A percentile compares a stretch with the other conserved stretches of the same genome.
Evolutionary conservation across 2,329 filamentous ascomycete species (phyloP).

Genomic region (Dactylellina leptospora): DNA sequence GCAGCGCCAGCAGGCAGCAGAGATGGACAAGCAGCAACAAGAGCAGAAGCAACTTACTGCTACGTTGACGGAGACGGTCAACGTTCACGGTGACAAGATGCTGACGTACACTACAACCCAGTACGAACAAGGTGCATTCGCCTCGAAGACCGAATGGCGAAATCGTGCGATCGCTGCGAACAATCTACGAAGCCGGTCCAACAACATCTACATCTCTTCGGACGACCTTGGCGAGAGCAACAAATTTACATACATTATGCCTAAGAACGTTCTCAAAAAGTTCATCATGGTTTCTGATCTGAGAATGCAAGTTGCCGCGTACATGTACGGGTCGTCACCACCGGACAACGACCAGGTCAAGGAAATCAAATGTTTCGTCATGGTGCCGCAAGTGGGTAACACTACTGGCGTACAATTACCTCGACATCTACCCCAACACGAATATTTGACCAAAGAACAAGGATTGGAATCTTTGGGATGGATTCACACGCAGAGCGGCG

Average conservation of each 20-base stretch:
- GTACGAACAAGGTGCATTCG: constrained; percentile 96
- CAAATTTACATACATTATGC: constrained; percentile 94
- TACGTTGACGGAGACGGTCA: constrained; percentile 97
- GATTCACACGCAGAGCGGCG: constrained; percentile 88
- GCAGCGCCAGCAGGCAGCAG: constrained; percentile 96
- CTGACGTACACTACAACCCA: constrained; percentile 98
- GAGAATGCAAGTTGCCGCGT: constrained; percentile 93
- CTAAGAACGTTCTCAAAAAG: constrained; percentile 96
- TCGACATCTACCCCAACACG: constrained; percentile 87
- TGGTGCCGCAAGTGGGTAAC: constrained; percentile 95
- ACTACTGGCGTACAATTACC: constrained; percentile 91
- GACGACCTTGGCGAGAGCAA: constrained; percentile 91
- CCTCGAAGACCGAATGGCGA: constrained; percentile 98
- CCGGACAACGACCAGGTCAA: constrained; percentile 96
- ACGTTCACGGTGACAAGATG: constrained; percentile 95
- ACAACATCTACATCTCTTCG: constrained; percentile 98
- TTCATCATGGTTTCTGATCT: constrained; percentile 98
- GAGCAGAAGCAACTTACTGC: constrained; percentile 96
- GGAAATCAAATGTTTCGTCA: constrained; percentile 94
- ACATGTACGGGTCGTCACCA: constrained; percentile 90
- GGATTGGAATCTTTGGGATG: constrained; percentile 86
- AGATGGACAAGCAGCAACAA: constrained; percentile 98
- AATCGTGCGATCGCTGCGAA: constrained; percentile 95
- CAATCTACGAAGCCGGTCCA: constrained; percentile 89
- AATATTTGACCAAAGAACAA: constrained; percentile 74